Conservation (phyloP, 208 protist species). For the Entamoeba invadens region DNA sequence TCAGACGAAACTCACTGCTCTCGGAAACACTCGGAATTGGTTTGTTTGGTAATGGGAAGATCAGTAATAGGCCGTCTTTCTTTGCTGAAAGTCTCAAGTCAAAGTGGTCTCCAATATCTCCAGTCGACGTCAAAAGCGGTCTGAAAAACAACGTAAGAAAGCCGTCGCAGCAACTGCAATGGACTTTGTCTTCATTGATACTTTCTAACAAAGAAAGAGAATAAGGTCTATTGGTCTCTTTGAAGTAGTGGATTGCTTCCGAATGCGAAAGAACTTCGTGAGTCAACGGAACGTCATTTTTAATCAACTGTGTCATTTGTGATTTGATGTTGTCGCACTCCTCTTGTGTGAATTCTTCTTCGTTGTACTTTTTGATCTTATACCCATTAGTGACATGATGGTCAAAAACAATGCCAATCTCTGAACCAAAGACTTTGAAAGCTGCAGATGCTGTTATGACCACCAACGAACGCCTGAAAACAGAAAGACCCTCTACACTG, state of each 20-base stretch:
- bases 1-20: background rate
- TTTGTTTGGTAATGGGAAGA: background rate
- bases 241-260: conserved; percentile 16
- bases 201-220: background rate
- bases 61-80: conserved; percentile 6
- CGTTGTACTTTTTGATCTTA: background rate
- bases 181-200: conserved; percentile 11
- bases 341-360: background rate
- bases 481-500: background rate
- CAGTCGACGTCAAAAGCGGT: conserved; percentile 15
- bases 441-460: conserved; percentile 27
- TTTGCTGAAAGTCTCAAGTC: background rate
- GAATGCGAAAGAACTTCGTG: background rate
- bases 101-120: conserved; percentile 6
- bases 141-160: conserved; percentile 7
- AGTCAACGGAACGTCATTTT: background rate
- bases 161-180: background rate
- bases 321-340: background rate
- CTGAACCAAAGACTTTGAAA: background rate
- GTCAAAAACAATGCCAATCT: conserved; percentile 5
- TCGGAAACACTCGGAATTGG: background rate
- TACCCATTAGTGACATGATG: conserved; percentile 27
- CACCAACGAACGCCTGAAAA: conserved; percentile 11
- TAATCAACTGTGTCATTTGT: conserved; percentile 13
- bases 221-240: background rate